These are phyloP conservation scores for Ascomycota sp. DNA, from an alignment of 2,329 filamentous ascomycete genomes.

Conservation along the genomic window DNA sequence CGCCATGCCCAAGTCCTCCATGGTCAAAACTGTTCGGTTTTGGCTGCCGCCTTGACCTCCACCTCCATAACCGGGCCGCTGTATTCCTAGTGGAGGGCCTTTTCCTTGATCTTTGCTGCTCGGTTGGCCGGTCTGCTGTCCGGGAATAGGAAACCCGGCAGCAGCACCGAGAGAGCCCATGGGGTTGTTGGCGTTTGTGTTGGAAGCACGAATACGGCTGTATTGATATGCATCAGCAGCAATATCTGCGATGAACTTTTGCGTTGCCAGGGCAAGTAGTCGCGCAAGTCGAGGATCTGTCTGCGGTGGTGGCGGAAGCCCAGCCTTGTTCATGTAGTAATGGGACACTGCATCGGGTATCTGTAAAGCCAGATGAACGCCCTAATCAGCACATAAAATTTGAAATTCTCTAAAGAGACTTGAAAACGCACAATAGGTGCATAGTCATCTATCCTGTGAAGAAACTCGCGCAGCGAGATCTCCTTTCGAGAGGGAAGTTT, in stretches of 20 bases:
- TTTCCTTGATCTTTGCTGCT: constrained; percentile 9
- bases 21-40: constrained; percentile 84
- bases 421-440: constrained; percentile 64
- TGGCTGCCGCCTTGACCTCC: constrained; percentile 76
- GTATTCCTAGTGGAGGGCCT: constrained; percentile 45
- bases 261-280: constrained; percentile 87
- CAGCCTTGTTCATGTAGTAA: constrained; percentile 93
- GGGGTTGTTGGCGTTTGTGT: constrained; percentile 67
- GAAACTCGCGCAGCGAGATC: constrained; percentile 74
- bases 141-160: constrained; percentile 45
- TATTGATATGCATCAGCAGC: constrained; percentile 97
- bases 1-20: constrained; percentile 97
- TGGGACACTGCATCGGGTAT: constrained; percentile 95
- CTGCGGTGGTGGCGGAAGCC: constrained; percentile 77
- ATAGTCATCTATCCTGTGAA: constrained; percentile 95
- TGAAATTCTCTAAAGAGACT: neutral
- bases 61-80: constrained; percentile 64
- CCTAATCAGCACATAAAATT: neutral
- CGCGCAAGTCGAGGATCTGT: constrained; percentile 80
- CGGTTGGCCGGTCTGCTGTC: constrained; percentile 36
- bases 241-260: constrained; percentile 96
- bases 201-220: constrained; percentile 79
- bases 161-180: constrained; percentile 70
- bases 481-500: constrained; percentile 71
- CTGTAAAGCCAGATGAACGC: constrained; percentile 20